These are phyloP conservation scores for Jaapia argillacea DNA, from an alignment of 768 basidiomycete species.

Conservation along the genomic window DNA sequence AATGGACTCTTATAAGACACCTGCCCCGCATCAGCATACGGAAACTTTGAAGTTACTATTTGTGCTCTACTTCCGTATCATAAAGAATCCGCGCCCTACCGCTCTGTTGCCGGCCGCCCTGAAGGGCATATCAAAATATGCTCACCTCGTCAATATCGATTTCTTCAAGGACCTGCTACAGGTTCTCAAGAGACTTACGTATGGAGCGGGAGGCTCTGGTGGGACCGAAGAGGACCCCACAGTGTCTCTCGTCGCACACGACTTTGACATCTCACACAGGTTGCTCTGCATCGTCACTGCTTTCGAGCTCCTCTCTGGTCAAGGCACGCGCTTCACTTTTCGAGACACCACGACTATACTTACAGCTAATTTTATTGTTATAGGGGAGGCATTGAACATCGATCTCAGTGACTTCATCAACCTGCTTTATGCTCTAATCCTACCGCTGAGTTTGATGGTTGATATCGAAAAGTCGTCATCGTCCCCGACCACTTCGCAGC, in stretches of 20 bases:
- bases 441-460: constrained; percentile 57
- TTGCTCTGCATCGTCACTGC: constrained; percentile 78
- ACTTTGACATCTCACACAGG: constrained; percentile 8
- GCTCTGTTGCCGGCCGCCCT: constrained; percentile 80
- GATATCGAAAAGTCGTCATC: constrained; percentile 47
- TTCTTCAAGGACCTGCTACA: constrained; percentile 94
- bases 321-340: constrained; percentile 46
- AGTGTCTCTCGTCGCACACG: constrained; percentile 15
- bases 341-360: constrained; percentile 4
- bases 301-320: constrained; percentile 94
- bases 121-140: constrained; percentile 86
- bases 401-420: constrained; percentile 87
- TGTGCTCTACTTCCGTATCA: constrained; percentile 90
- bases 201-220: constrained; percentile 20
- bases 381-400: constrained; percentile 95
- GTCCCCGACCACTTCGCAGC: constrained; percentile 8
- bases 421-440: constrained; percentile 73
- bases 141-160: constrained; percentile 95
- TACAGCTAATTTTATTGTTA: constrained; percentile 1
- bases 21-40: constrained; percentile 61
- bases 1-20: constrained; percentile 2
- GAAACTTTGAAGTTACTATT: constrained; percentile 97
- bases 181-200: constrained; percentile 74
- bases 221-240: constrained; percentile 29
- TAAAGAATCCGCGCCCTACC: constrained; percentile 76